Evolutionary conservation across 805 yeast genomes (phyloP).

Genomic region (Candida nitratophila): DNA sequence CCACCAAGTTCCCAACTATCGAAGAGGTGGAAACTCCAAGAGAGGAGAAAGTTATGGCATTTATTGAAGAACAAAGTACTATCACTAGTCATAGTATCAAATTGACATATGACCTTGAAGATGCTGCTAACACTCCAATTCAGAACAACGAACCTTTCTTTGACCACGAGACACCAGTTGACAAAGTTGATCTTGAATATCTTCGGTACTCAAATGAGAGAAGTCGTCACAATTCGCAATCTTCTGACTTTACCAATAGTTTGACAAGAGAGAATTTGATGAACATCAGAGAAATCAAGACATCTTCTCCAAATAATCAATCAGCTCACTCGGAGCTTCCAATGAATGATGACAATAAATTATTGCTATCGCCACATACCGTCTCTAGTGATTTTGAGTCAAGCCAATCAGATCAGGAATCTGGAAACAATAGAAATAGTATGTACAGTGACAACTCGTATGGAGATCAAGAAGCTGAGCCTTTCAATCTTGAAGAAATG

Average conservation of each 20-base stretch:
- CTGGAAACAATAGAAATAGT: neutral
- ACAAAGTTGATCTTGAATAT: constrained; percentile 4
- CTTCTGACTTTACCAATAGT: neutral
- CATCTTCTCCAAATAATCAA: neutral
- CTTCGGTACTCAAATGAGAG: neutral
- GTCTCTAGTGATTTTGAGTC: neutral
- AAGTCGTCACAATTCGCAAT: neutral
- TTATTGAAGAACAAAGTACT: neutral
- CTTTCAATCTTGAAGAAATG: constrained; percentile 9
- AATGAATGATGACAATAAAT: neutral
- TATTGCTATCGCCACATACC: neutral
- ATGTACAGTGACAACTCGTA: constrained; percentile 15
- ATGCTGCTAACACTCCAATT: neutral
- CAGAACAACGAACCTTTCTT: neutral
- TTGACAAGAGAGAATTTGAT: too few relatives aligned
- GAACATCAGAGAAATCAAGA: too few relatives aligned
- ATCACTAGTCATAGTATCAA: neutral
- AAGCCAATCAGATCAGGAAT: neutral
- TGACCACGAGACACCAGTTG: constrained; percentile 2
- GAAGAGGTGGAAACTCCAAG: neutral
- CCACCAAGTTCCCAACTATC: neutral
- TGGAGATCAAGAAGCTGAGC: constrained; percentile 18
- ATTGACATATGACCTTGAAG: too few relatives aligned
- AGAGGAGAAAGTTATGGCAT: neutral
- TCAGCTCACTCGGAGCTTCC: neutral